phyloP scores from a whole-genome alignment of 2,329 filamentous ascomycete species.

The Diaporthe sp. region DNA sequence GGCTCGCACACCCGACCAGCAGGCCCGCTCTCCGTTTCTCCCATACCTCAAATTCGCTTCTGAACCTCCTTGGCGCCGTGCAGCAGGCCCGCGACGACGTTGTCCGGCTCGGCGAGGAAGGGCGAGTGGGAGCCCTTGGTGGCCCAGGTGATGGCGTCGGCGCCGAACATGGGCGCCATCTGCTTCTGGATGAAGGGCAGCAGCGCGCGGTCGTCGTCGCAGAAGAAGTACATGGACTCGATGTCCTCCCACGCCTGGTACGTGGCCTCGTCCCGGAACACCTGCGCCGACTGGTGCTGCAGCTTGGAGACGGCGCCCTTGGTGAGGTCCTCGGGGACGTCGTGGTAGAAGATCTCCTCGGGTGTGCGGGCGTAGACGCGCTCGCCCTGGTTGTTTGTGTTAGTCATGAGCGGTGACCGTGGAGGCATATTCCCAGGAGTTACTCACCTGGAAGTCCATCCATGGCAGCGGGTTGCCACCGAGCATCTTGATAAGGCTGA shows the following conservation, averaged over 20 bases:
- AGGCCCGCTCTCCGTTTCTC: not conserved
- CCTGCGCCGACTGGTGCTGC: conserved; percentile 40
- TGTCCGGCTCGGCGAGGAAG: conserved; percentile 39
- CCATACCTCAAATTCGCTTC: conserved; percentile 21
- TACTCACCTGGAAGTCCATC: conserved; percentile 42
- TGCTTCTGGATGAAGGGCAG: conserved; percentile 35
- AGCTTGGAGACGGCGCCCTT: conserved; percentile 38
- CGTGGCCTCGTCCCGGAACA: conserved; percentile 40
- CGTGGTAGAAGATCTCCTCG: conserved; percentile 42
- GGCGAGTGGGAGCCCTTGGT: conserved; percentile 40
- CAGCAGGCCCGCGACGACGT: conserved; percentile 35
- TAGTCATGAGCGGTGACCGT: not conserved
- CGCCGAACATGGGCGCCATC: conserved; percentile 35
- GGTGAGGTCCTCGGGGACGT: conserved; percentile 38
- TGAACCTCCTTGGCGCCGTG: conserved; percentile 32
- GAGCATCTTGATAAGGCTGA: conserved; percentile 41
- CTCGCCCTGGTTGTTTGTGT: conserved; percentile 32
- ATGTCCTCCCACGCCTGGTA: conserved; percentile 44
- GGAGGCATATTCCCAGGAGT: no score
- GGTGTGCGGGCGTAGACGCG: conserved; percentile 37
- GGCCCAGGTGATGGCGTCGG: conserved; percentile 33
- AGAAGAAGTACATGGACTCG: conserved; percentile 41
- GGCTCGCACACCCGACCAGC: not conserved
- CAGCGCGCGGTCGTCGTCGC: conserved; percentile 41
- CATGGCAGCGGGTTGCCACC: conserved; percentile 43